Percentiles rank a stretch among this genome's conserved stretches.
Evolutionary conservation across 2,329 filamentous ascomycete species (phyloP).

Genomic region (Alternaria novae-zelandiae): DNA sequence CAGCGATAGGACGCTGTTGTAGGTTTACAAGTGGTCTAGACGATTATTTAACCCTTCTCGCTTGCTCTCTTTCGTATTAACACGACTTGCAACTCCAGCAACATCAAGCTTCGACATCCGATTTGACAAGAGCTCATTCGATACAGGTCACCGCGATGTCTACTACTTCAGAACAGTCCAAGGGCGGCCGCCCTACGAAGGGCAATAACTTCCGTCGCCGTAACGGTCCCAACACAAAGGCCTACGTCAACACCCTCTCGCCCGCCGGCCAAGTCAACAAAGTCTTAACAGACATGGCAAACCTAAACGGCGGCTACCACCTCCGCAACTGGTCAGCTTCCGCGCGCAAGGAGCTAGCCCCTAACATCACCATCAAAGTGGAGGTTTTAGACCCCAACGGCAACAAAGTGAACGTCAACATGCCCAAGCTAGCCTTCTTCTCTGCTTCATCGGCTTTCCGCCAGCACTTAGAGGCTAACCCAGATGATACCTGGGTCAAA

Average conservation of each 20-base stretch:
- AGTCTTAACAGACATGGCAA: slow-evolving; percentile 2
- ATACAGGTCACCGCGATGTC: background rate
- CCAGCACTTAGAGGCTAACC: background rate
- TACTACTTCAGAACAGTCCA: background rate
- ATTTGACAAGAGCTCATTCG: background rate
- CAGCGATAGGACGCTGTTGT: background rate
- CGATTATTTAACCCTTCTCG: background rate
- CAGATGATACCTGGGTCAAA: background rate
- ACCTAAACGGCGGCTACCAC: slow-evolving; percentile 6
- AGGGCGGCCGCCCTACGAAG: background rate
- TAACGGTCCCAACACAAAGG: background rate
- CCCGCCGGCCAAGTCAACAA: slow-evolving; percentile 7
- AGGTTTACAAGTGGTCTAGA: background rate
- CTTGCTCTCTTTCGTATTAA: background rate
- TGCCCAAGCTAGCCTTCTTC: slow-evolving; percentile 10
- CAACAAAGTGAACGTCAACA: background rate
- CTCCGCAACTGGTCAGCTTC: slow-evolving; percentile 10
- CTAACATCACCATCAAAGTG: slow-evolving; percentile 1
- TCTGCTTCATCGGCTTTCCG: slow-evolving; percentile 7
- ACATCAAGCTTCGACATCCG: background rate
- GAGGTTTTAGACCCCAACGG: background rate
- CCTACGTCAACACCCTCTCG: slow-evolving; percentile 1
- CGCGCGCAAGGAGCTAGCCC: slow-evolving; percentile 2
- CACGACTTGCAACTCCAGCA: background rate
- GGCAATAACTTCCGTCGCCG: background rate